Evolutionary conservation across 2,329 filamentous ascomycete genomes (phyloP), one percentile per base, ranked within the genome.

Genomic region (Calonectria honghensis): DNA sequence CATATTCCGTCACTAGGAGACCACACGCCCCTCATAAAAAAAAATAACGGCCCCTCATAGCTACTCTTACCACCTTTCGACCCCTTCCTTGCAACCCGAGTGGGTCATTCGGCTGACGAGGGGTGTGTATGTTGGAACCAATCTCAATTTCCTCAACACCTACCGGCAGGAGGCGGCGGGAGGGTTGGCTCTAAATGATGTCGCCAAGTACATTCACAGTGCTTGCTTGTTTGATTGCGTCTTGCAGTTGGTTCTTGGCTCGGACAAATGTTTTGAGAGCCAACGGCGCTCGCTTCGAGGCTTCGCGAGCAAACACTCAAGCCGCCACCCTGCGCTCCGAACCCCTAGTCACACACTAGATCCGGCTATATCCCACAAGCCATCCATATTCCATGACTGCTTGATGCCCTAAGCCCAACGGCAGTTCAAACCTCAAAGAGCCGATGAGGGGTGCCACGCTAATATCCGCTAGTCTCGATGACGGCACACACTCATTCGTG

Each of bases 121-220:
- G 68, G 64, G 70, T 10, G 68, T 74, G 72, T 24, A 48, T 18
- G 27, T n/a, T 63, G 14, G 29, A 20, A 32, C 37, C 54, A n/a
- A 70, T 41, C 7, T 74, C 52, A 39, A 63, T 54, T 71, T 69
- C 52, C 72, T 68, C 72, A 24, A 32, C 20, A 31, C 50, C 69
- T 50, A 51, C 69, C 48, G n/a, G 61, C 37, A 66, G 35, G 32
- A 39, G 11, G 11, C 14, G 57, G 20, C 37, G 57, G 32, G 35
- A 39, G 7, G 57, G 13, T 61, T 61, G 57, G n/a, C 45, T 39
- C 57, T 39, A 61, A 39, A 61, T 6, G 24, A 37, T 61, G 35
- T 20, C 57, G 24, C 5, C 57, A 61, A 39, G 32, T 13, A 61
- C n/a, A 24, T 24, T 11, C 57, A 7, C 57, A 39, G n/a, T 14